Evolutionary conservation across 768 basidiomycete genomes (phyloP).

Genomic region (Galerina marginata): DNA sequence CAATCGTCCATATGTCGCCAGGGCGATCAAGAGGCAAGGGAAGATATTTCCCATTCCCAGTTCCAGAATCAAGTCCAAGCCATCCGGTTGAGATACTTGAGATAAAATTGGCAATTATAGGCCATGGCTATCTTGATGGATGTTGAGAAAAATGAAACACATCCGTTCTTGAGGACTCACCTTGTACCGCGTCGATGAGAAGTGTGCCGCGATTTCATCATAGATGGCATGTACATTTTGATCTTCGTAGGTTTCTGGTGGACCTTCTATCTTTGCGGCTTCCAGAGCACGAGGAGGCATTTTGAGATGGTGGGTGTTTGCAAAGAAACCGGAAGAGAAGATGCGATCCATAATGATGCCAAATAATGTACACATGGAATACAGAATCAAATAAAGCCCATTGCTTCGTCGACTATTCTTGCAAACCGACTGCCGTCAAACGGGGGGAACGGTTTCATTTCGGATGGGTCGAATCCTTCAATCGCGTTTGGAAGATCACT

Average conservation of each 20-base stretch:
- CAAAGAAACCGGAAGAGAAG: not conserved
- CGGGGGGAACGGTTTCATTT: slow-evolving; percentile 63
- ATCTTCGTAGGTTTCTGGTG: slow-evolving; percentile 68
- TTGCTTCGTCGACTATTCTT: slow-evolving; percentile 72
- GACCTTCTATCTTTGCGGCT: slow-evolving; percentile 46
- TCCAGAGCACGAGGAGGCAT: slow-evolving; percentile 44
- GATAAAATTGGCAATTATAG: slow-evolving; percentile 80
- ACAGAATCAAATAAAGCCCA: slow-evolving; percentile 64
- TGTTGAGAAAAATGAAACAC: slow-evolving; percentile 6
- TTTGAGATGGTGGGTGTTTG: not conserved
- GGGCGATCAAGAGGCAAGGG: slow-evolving; percentile 71
- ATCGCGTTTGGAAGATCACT: slow-evolving; percentile 66
- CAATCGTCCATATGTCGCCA: slow-evolving; percentile 71
- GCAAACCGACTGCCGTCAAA: slow-evolving; percentile 74
- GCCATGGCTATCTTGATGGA: slow-evolving; percentile 74
- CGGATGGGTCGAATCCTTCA: slow-evolving; percentile 46
- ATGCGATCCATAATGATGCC: slow-evolving; percentile 1
- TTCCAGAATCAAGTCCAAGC: slow-evolving; percentile 93
- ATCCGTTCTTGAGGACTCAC: slow-evolving; percentile 37
- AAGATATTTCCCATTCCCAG: slow-evolving; percentile 98
- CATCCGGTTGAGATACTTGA: slow-evolving; percentile 73
- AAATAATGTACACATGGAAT: slow-evolving; percentile 12
- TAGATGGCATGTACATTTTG: slow-evolving; percentile 84
- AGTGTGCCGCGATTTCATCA: slow-evolving; percentile 85
- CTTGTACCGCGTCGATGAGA: slow-evolving; percentile 90